Evolutionary conservation across 371 early-diverging fungal genomes (phyloP).

Genomic region (Mucor racemosus): DNA sequence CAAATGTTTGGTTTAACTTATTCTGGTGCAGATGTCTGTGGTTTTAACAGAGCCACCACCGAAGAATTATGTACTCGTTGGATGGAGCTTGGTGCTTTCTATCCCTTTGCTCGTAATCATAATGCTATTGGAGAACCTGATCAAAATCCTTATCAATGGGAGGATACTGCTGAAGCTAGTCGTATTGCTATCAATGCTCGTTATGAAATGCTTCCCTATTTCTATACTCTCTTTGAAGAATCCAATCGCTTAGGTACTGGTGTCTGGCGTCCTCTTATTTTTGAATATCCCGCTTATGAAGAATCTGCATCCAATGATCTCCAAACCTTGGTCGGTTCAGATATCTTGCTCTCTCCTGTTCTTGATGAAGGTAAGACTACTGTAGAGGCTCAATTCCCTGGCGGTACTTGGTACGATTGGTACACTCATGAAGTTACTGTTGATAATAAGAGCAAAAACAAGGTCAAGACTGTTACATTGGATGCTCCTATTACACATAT

Average conservation of each 20-base stretch:
- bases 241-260: conserved; percentile 50
- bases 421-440: conserved; percentile 28
- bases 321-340: conserved; percentile 44
- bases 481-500: conserved; percentile 54
- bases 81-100: conserved; percentile 77
- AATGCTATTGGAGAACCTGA: conserved; percentile 32
- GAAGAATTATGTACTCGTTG: conserved; percentile 71
- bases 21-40: conserved; percentile 75
- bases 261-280: conserved; percentile 52
- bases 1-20: conserved; percentile 72
- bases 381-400: conserved; percentile 62
- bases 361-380: conserved; percentile 40
- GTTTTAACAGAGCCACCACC: conserved; percentile 62
- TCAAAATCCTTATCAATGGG: conserved; percentile 68
- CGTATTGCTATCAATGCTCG: conserved; percentile 61
- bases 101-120: conserved; percentile 80
- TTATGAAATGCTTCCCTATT: conserved; percentile 69
- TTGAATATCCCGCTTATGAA: conserved; percentile 38
- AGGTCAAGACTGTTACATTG: conserved; percentile 21
- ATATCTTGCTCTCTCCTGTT: conserved; percentile 65
- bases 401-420: conserved; percentile 63
- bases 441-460: conserved; percentile 16
- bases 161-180: conserved; percentile 47
- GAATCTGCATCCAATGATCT: conserved; percentile 27
- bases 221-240: conserved; percentile 69